A percentile compares a stretch with the other conserved stretches of the same genome.
These are phyloP conservation scores for Trametes sanguinea DNA, from an alignment of 768 basidiomycete genomes.

Conservation along the genomic window DNA sequence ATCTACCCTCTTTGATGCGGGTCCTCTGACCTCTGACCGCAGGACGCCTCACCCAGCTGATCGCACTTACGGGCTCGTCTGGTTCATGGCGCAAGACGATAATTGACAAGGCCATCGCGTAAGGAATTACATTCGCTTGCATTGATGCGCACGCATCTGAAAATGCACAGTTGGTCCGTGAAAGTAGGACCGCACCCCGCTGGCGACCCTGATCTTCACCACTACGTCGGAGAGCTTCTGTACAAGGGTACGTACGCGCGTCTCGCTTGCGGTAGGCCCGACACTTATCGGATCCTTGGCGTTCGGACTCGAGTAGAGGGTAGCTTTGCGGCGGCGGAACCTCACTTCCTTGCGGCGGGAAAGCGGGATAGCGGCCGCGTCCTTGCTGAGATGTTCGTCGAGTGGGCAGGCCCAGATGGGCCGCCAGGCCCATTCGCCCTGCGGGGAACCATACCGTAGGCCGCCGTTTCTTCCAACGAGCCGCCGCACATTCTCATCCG, in stretches of 20 bases:
- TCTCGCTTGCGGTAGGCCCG: not conserved
- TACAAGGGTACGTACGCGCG: constrained; percentile 63
- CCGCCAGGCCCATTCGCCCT: constrained; percentile 76
- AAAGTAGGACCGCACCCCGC: constrained; percentile 77
- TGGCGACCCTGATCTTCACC: constrained; percentile 86
- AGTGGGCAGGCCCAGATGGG: constrained; percentile 66
- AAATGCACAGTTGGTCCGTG: constrained; percentile 72
- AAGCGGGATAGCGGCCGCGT: constrained; percentile 86
- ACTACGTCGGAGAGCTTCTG: constrained; percentile 87
- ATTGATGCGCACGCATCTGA: constrained; percentile 6
- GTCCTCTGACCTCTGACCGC: constrained; percentile 9
- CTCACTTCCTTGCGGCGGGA: constrained; percentile 81
- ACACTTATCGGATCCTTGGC: constrained; percentile 12
- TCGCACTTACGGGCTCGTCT: constrained; percentile 76
- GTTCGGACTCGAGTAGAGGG: constrained; percentile 54
- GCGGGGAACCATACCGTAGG: constrained; percentile 84
- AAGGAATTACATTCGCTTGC: constrained; percentile 34
- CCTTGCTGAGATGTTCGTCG: constrained; percentile 83
- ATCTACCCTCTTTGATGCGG: not conserved
- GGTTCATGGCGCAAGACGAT: constrained; percentile 92
- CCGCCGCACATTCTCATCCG: constrained; percentile 5
- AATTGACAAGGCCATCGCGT: constrained; percentile 84
- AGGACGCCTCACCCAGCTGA: constrained; percentile 90
- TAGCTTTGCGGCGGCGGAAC: constrained; percentile 72
- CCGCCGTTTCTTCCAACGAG: constrained; percentile 17